phyloP scores from a whole-genome alignment of 2,329 filamentous ascomycete genomes.

The Paraphaeosphaeria sporulosa region DNA sequence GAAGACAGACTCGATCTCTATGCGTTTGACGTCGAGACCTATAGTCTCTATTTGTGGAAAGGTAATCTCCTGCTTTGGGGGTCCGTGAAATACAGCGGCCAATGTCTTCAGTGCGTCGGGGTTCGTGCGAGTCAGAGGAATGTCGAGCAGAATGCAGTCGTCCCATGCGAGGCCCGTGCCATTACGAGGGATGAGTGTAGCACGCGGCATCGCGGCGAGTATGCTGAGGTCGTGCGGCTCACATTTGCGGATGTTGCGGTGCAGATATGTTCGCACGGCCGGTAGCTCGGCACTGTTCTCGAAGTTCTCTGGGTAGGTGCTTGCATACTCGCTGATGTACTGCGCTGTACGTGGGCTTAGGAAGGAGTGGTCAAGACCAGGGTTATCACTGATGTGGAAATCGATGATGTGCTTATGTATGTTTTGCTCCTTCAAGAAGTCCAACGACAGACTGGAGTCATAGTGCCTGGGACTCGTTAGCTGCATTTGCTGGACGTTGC shows the following conservation, averaged over 20 bases:
- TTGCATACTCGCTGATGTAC: conserved; percentile 65
- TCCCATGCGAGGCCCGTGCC: conserved; percentile 47
- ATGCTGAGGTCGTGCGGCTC: conserved; percentile 64
- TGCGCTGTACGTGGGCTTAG: conserved; percentile 63
- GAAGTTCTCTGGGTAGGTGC: conserved; percentile 63
- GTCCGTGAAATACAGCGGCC: conserved; percentile 64
- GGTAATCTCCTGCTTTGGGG: conserved; percentile 45
- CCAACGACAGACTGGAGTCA: conserved; percentile 54
- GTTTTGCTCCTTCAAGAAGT: conserved; percentile 60
- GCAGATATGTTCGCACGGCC: conserved; percentile 57
- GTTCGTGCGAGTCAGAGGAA: conserved; percentile 62
- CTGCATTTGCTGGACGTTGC: neutral
- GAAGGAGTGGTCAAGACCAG: conserved; percentile 61
- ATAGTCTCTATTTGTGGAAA: conserved; percentile 45
- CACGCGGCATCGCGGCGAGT: conserved; percentile 64
- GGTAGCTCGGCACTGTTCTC: conserved; percentile 55
- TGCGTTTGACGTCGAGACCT: conserved; percentile 37
- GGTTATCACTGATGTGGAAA: conserved; percentile 58
- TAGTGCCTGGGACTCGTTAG: conserved; percentile 38
- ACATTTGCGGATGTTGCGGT: conserved; percentile 59
- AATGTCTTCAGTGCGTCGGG: conserved; percentile 63
- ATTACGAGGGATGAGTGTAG: conserved; percentile 57
- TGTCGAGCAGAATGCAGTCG: conserved; percentile 53
- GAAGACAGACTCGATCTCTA: conserved; percentile 57
- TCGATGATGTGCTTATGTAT: conserved; percentile 60